These are phyloP conservation scores for Fomitopsis schrenkii DNA, from an alignment of 1,284 basidiomycete species.

Conservation along the genomic window DNA sequence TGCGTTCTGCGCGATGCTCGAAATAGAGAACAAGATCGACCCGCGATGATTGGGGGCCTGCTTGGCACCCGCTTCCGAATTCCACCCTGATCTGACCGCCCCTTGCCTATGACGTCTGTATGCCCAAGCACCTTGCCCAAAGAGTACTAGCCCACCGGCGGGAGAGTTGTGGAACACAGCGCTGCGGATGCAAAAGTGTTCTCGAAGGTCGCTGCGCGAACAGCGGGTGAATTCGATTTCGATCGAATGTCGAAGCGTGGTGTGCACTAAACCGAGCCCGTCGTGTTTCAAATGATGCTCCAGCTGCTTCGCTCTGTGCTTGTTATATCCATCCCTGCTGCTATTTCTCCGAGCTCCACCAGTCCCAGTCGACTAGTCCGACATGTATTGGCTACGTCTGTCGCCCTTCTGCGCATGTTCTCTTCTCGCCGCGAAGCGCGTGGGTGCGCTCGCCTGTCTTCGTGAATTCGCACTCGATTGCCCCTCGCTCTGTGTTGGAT, in stretches of 20 bases:
- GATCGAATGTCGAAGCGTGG: background rate
- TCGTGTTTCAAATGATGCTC: background rate
- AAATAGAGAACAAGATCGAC: slow-evolving; percentile 81
- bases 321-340: background rate
- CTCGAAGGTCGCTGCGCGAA: background rate
- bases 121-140: background rate
- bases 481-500: background rate
- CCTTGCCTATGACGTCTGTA: background rate
- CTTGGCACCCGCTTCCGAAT: background rate
- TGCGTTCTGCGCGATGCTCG: slow-evolving; percentile 78
- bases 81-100: background rate
- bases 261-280: background rate
- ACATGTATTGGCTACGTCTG: background rate
- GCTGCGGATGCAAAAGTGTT: background rate
- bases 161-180: background rate
- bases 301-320: background rate
- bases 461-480: background rate
- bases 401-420: background rate
- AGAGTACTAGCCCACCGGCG: background rate
- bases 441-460: background rate
- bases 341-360: background rate
- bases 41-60: background rate
- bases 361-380: background rate
- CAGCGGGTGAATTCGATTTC: background rate
- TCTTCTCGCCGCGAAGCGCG: background rate